Base-by-base conservation (phyloP, 768 basidiomycete species). In the Galerina marginata region DNA sequence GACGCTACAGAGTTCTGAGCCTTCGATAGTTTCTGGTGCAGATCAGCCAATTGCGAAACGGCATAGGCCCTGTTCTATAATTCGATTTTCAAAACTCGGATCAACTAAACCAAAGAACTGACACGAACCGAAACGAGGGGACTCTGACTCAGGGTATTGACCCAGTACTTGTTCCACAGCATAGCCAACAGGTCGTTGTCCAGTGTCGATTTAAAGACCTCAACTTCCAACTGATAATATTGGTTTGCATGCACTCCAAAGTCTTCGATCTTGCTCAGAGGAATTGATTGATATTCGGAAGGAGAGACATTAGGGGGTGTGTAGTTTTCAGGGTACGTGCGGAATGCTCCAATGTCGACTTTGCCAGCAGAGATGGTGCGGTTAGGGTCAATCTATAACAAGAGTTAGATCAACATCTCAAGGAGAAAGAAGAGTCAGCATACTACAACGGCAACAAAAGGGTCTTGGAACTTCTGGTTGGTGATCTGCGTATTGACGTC, bases 121-220 rank as follows among this genome's bases (percentile, higher is more conserved):
- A 38, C 33, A 73, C 88, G 33, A 58, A 98, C 96, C 20, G 95
- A 95, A 52, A 98, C 91, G 49, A 99, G 74, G 4, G 95, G 91
- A 69, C 93, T 96, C 70, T 94, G 93, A 67, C 92, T 94, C 40
- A 99, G 81, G 2, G 97, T 99, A 68, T 95, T 95, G 25, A 97
- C 94, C 97, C 97, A 99, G 68, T 99, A 99, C 76, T 98, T 99
- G 77, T 99, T 99, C 96, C 96, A 99, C 55, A 99, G 76, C 70
- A 96, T 77, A 20, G 92, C 92, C 44, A 99, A 81, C 2, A 99
- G 78, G 68, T 95, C 88, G 33, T 87, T 89, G 72, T 99, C 97
- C 51, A 96, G 77, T 60, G 84, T 88, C 25, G 90, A 92, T 75
- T 97, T 98, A 86, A 97, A 99, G 54, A 98, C 90, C 71, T 95